phyloP scores from a whole-genome alignment of 1,284 basidiomycete genomes.

The Sporisorium reilianum region DNA sequence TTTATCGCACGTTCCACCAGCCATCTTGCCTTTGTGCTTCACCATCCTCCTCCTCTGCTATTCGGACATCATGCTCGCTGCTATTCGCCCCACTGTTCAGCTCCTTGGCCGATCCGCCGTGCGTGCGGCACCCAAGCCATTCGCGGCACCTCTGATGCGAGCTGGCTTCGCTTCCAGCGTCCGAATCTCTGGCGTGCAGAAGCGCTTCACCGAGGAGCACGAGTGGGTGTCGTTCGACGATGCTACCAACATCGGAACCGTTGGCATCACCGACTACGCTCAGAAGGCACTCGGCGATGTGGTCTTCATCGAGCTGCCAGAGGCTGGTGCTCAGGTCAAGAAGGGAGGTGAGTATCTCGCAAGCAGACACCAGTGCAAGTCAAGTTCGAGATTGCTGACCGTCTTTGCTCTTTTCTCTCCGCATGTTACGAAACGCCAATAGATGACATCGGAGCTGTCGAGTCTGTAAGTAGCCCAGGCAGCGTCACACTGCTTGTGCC shows the following conservation, averaged over 20 bases:
- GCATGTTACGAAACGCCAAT: background rate
- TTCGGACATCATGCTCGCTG: conserved; percentile 35
- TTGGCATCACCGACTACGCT: conserved; percentile 93
- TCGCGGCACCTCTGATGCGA: conserved; percentile 26
- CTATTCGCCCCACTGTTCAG: conserved; percentile 32
- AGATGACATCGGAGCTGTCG: conserved; percentile 95
- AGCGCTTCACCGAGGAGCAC: conserved; percentile 80
- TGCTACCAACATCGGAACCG: conserved; percentile 80
- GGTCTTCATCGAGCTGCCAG: conserved; percentile 93
- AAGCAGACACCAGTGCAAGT: background rate
- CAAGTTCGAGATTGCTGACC: background rate
- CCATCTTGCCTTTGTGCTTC: background rate
- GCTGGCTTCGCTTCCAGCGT: conserved; percentile 42
- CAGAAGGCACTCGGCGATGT: conserved; percentile 94
- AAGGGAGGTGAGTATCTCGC: conserved; percentile 78
- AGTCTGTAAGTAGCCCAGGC: conserved; percentile 75
- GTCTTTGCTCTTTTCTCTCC: background rate
- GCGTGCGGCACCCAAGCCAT: conserved; percentile 39
- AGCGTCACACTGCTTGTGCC: no score
- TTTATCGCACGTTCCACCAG: conserved; percentile 19
- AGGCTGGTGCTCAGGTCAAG: conserved; percentile 77
- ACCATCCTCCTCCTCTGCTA: conserved; percentile 12
- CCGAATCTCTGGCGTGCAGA: conserved; percentile 43
- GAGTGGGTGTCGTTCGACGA: conserved; percentile 89
- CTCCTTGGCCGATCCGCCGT: conserved; percentile 30